phyloP scores from a whole-genome alignment of 2,329 filamentous ascomycete species.

The Didymella pinodella region DNA sequence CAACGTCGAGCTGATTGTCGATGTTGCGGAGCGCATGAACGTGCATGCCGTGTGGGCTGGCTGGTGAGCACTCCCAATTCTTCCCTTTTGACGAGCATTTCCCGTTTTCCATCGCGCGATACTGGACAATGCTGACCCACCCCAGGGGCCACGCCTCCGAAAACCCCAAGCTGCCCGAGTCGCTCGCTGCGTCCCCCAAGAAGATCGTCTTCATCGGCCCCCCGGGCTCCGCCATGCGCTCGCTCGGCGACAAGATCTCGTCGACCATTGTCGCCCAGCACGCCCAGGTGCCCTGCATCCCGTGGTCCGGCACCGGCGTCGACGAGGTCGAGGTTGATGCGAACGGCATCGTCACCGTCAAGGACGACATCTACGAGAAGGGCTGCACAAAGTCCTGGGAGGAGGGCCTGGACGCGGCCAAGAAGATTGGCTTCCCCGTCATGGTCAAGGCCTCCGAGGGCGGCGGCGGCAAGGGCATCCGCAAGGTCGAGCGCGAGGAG shows the following conservation, averaged over 20 bases:
- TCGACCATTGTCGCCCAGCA: conserved; percentile 99
- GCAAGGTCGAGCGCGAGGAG: conserved; percentile 87
- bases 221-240: conserved; percentile 97
- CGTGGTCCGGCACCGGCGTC: conserved; percentile 98
- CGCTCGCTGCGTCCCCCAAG: conserved; percentile 92
- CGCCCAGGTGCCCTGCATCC: conserved; percentile 93
- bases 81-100: too few relatives aligned
- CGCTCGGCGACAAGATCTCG: conserved; percentile 98
- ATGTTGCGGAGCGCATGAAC: conserved; percentile 97
- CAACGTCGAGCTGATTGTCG: conserved; percentile 98
- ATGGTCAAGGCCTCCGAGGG: conserved; percentile 99
- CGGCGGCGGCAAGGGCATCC: conserved; percentile 98
- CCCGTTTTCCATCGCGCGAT: too few relatives aligned
- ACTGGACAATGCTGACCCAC: conserved; percentile 3
- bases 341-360: conserved; percentile 89
- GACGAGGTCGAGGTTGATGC: conserved; percentile 79
- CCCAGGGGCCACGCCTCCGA: conserved; percentile 86
- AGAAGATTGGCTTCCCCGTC: conserved; percentile 94
- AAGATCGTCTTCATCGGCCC: conserved; percentile 99
- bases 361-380: conserved; percentile 83
- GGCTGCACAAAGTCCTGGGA: conserved; percentile 90
- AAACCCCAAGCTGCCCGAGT: conserved; percentile 97
- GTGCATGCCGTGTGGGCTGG: conserved; percentile 99
- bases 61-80: conserved; percentile 69
- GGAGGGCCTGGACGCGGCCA: conserved; percentile 86